Percentiles rank a stretch among this genome's conserved stretches.
Conservation (phyloP, 1,139 yeast genomes). For the Sugiyamaella pinicola region DNA sequence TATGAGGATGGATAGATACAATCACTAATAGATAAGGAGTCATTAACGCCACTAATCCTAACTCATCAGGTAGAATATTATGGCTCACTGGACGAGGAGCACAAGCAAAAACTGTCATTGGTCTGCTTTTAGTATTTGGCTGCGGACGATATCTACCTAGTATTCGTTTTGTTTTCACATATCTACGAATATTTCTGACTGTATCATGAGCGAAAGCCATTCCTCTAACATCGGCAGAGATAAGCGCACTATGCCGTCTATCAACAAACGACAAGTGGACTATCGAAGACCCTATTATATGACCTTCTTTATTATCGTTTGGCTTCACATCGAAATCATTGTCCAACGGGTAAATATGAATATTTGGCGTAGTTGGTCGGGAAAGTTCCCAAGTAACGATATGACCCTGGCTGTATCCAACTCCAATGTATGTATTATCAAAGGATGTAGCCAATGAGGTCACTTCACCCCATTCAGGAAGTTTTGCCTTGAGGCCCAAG, state of each 20-base stretch:
- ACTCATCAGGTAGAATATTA: slow-evolving; percentile 50
- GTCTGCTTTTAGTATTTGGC: slow-evolving; percentile 28
- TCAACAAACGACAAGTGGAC: slow-evolving; percentile 57
- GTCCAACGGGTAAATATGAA: slow-evolving; percentile 44
- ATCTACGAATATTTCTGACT: slow-evolving; percentile 50
- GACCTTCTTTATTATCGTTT: slow-evolving; percentile 52
- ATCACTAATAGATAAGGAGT: slow-evolving; percentile 56
- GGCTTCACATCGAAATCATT: slow-evolving; percentile 31
- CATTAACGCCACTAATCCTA: slow-evolving; percentile 65
- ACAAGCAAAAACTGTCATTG: slow-evolving; percentile 46
- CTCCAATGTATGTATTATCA: slow-evolving; percentile 55
- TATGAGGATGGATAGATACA: slow-evolving; percentile 56
- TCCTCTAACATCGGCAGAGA: slow-evolving; percentile 64
- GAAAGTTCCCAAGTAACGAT: slow-evolving; percentile 52
- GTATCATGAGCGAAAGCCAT: slow-evolving; percentile 62
- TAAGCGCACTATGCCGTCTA: slow-evolving; percentile 56
- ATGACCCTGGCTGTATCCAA: slow-evolving; percentile 51
- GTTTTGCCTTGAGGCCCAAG: slow-evolving; percentile 42
- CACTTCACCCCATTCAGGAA: slow-evolving; percentile 47
- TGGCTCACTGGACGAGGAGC: slow-evolving; percentile 59
- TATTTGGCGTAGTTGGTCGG: slow-evolving; percentile 38
- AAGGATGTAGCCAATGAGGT: slow-evolving; percentile 52
- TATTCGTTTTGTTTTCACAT: slow-evolving; percentile 54
- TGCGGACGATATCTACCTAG: slow-evolving; percentile 51
- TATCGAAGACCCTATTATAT: slow-evolving; percentile 51